Evolutionary conservation across 768 basidiomycete genomes (phyloP), one percentile per base, ranked within the genome.

Genomic region (Phylloporus sp.): DNA sequence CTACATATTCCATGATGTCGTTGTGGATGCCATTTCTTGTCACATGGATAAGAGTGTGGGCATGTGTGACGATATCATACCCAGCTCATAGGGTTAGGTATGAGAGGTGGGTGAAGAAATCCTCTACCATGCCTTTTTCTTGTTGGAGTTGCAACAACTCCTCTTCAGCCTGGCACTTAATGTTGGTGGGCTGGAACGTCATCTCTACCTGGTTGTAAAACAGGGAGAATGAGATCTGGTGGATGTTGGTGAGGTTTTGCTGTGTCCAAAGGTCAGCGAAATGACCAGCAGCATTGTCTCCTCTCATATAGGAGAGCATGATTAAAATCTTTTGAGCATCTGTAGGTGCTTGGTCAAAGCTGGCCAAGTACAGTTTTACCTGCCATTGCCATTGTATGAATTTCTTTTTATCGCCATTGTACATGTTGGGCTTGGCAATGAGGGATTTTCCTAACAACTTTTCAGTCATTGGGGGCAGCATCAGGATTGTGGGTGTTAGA

Each of bases 401-500:
- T 9, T 36, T 44, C 0, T 21, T 14, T 21, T 37, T 28, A 3
- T 11, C 6, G 3, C 43, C 35, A 29, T 44, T 20, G 4, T 22
- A 44, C 2, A 0, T 4, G 1, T 44, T 27, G 0, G 43, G 43
- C 22, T 44, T 44, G 15, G 34, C 6, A 1, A 15, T 20, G 2
- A 36, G 7, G 0, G 43, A 44, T 7, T 44, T 44, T 2, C 43
- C 43, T n/a, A n/a, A n/a, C n/a, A n/a, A n/a, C n/a, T n/a, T n/a
- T n/a, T n/a, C n/a, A n/a, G n/a, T n/a, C n/a, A n/a, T n/a, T n/a
- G n/a, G n/a, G n/a, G n/a, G n/a, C n/a, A n/a, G n/a, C n/a, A n/a
- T n/a, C n/a, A n/a, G n/a, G n/a, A n/a, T n/a, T n/a, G n/a, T n/a
- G n/a, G n/a, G n/a, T n/a, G n/a, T n/a, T n/a, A n/a, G n/a, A n/a